Evolutionary conservation across 495 filamentous ascomycete species (phyloP).

Genomic region (Geopyxis carbonaria): DNA sequence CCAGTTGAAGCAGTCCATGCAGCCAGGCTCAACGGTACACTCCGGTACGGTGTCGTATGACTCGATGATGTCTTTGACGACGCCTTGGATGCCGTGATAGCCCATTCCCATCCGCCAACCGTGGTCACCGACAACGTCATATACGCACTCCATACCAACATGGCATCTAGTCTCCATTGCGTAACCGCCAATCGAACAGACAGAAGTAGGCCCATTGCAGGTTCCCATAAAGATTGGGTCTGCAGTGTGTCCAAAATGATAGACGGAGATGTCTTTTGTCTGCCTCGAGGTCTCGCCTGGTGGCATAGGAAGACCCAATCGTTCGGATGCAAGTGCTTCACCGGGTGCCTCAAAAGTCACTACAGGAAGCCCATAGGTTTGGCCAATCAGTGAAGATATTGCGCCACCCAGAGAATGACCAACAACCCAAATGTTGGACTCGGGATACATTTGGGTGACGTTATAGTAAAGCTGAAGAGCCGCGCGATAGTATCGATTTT

Average conservation of each 20-base stretch:
- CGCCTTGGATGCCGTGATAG: conserved; percentile 67
- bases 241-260: conserved; percentile 87
- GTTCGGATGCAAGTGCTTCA: conserved; percentile 69
- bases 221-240: conserved; percentile 90
- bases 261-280: conserved; percentile 38
- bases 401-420: conserved; percentile 86
- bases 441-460: conserved; percentile 73
- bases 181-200: conserved; percentile 84
- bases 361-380: conserved; percentile 76
- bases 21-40: conserved; percentile 56
- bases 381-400: conserved; percentile 63
- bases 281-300: conserved; percentile 37
- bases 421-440: conserved; percentile 69
- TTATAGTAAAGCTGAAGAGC: conserved; percentile 78
- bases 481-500: conserved; percentile 81
- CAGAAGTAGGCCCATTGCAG: conserved; percentile 74
- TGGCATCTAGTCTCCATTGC: conserved; percentile 86
- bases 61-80: conserved; percentile 71
- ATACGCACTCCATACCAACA: conserved; percentile 68
- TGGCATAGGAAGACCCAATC: conserved; percentile 73
- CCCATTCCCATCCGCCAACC: conserved; percentile 76
- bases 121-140: conserved; percentile 78
- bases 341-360: conserved; percentile 83
- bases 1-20: conserved; percentile 81
- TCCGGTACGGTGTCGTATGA: conserved; percentile 60